Evolutionary conservation across 139 green algal species (phyloP).

Genomic region (Ettlia oleoabundans): DNA sequence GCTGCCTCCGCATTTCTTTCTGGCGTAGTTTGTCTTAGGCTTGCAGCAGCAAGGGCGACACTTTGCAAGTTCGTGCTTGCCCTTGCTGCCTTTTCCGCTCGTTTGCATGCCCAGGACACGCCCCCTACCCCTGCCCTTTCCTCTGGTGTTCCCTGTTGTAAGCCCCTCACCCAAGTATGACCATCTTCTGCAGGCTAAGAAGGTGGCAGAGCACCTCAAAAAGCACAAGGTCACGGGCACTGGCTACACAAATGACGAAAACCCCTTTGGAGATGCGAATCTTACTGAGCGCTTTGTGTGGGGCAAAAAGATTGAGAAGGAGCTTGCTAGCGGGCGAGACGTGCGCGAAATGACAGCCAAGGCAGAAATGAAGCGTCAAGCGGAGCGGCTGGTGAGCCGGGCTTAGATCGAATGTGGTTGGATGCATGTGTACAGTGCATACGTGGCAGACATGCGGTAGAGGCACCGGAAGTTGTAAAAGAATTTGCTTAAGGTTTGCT

Average conservation of each 20-base stretch:
- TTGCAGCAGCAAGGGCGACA: no score
- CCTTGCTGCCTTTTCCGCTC: no score
- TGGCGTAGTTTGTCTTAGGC: no score
- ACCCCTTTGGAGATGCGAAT: slow-evolving; percentile 80
- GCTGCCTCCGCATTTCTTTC: no score
- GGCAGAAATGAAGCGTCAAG: slow-evolving; percentile 61
- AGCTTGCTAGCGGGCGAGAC: slow-evolving; percentile 65
- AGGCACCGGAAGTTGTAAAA: no score
- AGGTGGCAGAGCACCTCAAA: slow-evolving; percentile 67
- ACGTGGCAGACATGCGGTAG: no score
- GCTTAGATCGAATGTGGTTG: not conserved
- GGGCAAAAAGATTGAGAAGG: slow-evolving; percentile 94
- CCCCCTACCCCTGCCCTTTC: no score
- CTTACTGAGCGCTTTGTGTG: slow-evolving; percentile 87
- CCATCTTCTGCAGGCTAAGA: slow-evolving; percentile 53
- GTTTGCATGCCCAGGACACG: no score
- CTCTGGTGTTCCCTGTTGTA: not conserved
- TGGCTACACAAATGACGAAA: slow-evolving; percentile 79
- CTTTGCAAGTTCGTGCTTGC: no score
- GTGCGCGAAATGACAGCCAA: slow-evolving; percentile 68
- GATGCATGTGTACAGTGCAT: no score
- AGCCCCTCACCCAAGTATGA: not conserved
- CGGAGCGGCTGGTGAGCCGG: slow-evolving; percentile 42
- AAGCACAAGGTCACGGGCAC: slow-evolving; percentile 49
- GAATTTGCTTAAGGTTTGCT: no score